These are phyloP conservation scores for Chlorella vulgaris DNA, from an alignment of 139 green algal species.

Conservation along the genomic window DNA sequence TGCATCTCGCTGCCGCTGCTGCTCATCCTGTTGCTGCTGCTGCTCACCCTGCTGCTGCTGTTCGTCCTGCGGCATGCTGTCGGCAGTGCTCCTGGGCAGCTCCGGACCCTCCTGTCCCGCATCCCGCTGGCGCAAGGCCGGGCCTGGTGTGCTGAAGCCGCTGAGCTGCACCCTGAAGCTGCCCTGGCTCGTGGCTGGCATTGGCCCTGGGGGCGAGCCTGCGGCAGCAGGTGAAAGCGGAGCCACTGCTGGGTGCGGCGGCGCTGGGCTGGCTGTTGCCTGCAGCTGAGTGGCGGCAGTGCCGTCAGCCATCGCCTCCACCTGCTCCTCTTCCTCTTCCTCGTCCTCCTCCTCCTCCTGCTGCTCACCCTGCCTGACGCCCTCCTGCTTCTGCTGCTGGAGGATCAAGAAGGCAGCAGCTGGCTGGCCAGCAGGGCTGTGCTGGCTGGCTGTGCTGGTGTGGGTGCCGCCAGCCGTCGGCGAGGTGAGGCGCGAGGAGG, in stretches of 20 bases:
- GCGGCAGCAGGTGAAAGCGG: not conserved
- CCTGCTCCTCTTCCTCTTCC: not conserved
- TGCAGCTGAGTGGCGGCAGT: not conserved
- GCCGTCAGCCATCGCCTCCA: not conserved
- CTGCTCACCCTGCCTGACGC: constrained; percentile 5
- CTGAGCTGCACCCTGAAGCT: constrained; percentile 13
- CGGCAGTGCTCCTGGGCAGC: too few relatives aligned
- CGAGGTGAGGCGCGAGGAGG: too few relatives aligned
- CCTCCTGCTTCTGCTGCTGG: not conserved
- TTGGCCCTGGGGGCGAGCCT: not conserved
- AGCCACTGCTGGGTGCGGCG: not conserved
- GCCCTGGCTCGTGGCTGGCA: not conserved
- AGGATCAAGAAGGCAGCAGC: too few relatives aligned
- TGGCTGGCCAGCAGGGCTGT: too few relatives aligned
- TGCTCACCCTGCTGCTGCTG: too few relatives aligned
- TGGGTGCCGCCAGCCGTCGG: too few relatives aligned
- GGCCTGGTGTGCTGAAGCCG: constrained; percentile 19
- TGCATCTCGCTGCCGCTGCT: constrained; percentile 30
- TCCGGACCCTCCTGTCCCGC: too few relatives aligned
- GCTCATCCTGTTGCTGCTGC: constrained; percentile 2
- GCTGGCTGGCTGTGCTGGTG: not conserved
- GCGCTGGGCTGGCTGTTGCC: not conserved
- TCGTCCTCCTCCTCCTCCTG: not conserved
- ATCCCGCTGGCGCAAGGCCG: not conserved
- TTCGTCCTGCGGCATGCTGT: too few relatives aligned